Conservation (phyloP, 2,329 filamentous ascomycete species). For the Sclerotinia sclerotiorum region DNA sequence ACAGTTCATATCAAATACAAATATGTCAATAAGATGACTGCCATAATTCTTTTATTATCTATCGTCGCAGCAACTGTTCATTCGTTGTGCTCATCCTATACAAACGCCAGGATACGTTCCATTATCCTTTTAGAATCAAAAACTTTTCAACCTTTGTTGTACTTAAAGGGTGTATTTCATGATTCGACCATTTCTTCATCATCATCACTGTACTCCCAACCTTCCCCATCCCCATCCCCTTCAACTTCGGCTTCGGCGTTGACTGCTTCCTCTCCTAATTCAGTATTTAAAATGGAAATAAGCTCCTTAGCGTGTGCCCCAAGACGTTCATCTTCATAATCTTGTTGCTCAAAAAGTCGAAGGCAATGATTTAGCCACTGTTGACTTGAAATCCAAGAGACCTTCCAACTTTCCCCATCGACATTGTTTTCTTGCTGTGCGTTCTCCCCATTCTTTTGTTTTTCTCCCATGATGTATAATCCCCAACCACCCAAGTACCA, state of each 20-base stretch:
- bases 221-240: slow-evolving; percentile 49
- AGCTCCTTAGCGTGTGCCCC: slow-evolving; percentile 75
- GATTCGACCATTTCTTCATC: slow-evolving; percentile 56
- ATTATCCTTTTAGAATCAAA: background rate
- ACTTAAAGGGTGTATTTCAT: slow-evolving; percentile 34
- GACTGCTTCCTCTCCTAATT: slow-evolving; percentile 61
- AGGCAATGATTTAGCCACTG: slow-evolving; percentile 82
- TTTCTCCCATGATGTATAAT: slow-evolving; percentile 74
- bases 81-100: slow-evolving; percentile 6
- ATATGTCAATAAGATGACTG: background rate
- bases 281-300: slow-evolving; percentile 60
- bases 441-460: slow-evolving; percentile 50
- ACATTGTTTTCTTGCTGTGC: slow-evolving; percentile 40
- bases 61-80: background rate
- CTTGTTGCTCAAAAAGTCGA: slow-evolving; percentile 71
- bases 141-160: background rate
- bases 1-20: background rate
- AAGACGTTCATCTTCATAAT: slow-evolving; percentile 82
- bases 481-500: slow-evolving; percentile 98
- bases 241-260: slow-evolving; percentile 57
- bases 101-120: slow-evolving; percentile 27
- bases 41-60: slow-evolving; percentile 16
- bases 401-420: slow-evolving; percentile 46
- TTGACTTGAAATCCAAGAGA: slow-evolving; percentile 70
- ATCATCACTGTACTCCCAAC: slow-evolving; percentile 50